These are phyloP conservation scores for Rhexocercosporidium sp. DNA, from an alignment of 2,329 filamentous ascomycete genomes.

Conservation along the genomic window DNA sequence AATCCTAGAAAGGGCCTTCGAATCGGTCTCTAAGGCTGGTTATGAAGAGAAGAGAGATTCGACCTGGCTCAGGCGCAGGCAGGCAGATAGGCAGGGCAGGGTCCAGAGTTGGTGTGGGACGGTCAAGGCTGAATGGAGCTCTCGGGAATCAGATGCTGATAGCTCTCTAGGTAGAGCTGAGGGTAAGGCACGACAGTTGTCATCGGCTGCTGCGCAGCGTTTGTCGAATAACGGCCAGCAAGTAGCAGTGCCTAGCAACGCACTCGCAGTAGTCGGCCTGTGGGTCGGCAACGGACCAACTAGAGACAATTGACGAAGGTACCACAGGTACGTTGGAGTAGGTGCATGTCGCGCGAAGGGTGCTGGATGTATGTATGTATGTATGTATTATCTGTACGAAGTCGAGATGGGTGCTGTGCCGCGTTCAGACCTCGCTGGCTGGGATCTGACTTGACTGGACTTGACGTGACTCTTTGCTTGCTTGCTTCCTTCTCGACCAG, in stretches of 20 bases:
- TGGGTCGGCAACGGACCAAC: conserved; percentile 17
- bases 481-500: conserved; percentile 19
- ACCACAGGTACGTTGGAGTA: conserved; percentile 18
- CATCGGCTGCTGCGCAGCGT: conserved; percentile 6
- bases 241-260: not conserved
- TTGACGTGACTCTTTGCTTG: conserved; percentile 13
- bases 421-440: not conserved
- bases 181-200: conserved; percentile 3
- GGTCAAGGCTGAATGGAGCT: conserved; percentile 36
- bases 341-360: conserved; percentile 24
- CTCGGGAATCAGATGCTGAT: conserved; percentile 15
- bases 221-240: conserved; percentile 1
- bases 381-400: not conserved
- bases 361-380: conserved; percentile 1
- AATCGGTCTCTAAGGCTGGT: conserved; percentile 25
- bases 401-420: conserved; percentile 10
- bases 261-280: conserved; percentile 9
- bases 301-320: conserved; percentile 20
- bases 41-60: conserved; percentile 26
- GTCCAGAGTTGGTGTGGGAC: conserved; percentile 34
- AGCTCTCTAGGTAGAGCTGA: conserved; percentile 24
- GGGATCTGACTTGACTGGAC: not conserved
- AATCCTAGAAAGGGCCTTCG: conserved; percentile 26
- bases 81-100: conserved; percentile 21
- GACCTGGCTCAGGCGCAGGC: conserved; percentile 24